Base-by-base conservation (phyloP, 208 protist genomes). In the Wallacemonas collosoma region DNA sequence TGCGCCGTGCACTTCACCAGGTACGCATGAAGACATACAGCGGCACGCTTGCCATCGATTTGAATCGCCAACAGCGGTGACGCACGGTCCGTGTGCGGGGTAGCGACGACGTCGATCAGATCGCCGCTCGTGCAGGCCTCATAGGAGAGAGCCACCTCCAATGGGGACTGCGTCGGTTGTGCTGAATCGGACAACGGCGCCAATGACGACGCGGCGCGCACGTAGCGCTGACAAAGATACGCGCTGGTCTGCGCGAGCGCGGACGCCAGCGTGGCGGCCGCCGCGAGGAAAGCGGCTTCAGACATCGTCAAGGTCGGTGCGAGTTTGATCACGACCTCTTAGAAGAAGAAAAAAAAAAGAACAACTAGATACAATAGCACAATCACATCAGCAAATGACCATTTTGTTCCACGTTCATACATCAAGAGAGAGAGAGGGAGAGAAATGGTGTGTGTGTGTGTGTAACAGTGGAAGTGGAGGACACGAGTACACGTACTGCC, bases 221-320 rank as follows among this genome's bases (percentile, higher is more conserved):
- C 9, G 55, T 60, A 39, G 17, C 17, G 17, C 26, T 15, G 55
- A 60, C n/a, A 35, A 15, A 60, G n/a, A 60, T 40, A 40, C 8
- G 12, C 8, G 6, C 45, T 50, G 6, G 45, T 50, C 45, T 50
- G 45, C 8, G 45, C 45, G 12, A 50, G 12, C 8, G 45, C 45
- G 45, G 45, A 50, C 45, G 45, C 45, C 8, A 50, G 45, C 45
- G 6, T 12, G 45, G 45, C 6, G 45, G 45, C 45, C 8, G 45
- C 45, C 12, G 45, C 45, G 8, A 50, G 45, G 8, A 50, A 50
- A 14, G 45, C 45, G 6, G 6, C 45, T 12, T 50, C 45, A 6
- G 45, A 74, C 55, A 1, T 36, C 6, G n/a, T 71, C 54, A 5
- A 77, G 57, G 7, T 77, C 45, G 3, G 38, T 40, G 39, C 66